Evolutionary conservation across 2,329 filamentous ascomycete species (phyloP), one percentile per base, ranked within the genome.

Genomic region (Aspergillus pseudotamarii): DNA sequence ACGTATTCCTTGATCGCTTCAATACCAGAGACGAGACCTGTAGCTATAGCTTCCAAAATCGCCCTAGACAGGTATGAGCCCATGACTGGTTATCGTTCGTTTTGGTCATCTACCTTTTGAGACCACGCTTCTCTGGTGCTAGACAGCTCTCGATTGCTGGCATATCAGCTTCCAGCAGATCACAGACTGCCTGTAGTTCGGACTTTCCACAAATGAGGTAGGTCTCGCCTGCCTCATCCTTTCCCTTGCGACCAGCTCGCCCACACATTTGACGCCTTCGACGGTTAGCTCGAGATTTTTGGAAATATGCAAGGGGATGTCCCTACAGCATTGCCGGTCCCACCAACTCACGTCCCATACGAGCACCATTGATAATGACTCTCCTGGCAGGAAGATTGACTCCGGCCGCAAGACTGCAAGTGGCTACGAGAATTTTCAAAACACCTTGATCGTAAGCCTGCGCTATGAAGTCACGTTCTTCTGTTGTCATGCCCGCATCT

Each of bases 341-440:
- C n/a, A 93, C 86, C 55, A 93, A 80, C 53, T 93, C 90, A 58
- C 89, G 84, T 0, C 91, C 91, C 89, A 93, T 93, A 46, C 89
- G 85, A 34, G 89, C 90, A 65, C 88, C 89, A 72, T 92, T 90
- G 30, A 92, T 82, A 63, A 94, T 92, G 0, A 94, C 91, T 67
- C 91, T 82, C 59, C 91, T 83, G 9, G 91, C 91, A 16, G 82
- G 82, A 21, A 94, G 79, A 75, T 94, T 93, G 63, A 94, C 92
- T n/a, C 91, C 91, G 16, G 91, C 91, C n/a, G 91, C 91, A 61
- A 94, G 83, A 72, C 90, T 92, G 70, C 90, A 93, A 1, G 91
- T 94, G 43, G 91, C 91, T 19, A 92, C 87, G 58, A 92, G 88
- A 0, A 92, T 86, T 68, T 89, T 89, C 21, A 93, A 73, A 6